Percentiles rank a stretch among this genome's conserved stretches.
These are phyloP conservation scores for Apium graveolens DNA, from an alignment of 129 eudicot species.

Conservation along the genomic window DNA sequence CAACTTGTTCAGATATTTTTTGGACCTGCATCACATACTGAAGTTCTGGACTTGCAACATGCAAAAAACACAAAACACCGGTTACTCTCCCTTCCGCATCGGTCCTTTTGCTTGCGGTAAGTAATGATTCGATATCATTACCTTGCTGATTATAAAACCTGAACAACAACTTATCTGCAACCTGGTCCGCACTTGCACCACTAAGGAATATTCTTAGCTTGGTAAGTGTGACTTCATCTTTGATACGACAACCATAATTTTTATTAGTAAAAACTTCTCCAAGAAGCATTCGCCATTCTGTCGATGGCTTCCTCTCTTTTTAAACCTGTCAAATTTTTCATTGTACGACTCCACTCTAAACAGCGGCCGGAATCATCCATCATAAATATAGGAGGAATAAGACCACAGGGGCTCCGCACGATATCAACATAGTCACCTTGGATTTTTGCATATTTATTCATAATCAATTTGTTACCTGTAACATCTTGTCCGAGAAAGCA, in stretches of 20 bases:
- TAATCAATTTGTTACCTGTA: conserved; percentile 51
- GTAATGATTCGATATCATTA: conserved; percentile 58
- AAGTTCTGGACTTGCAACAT: conserved; percentile 75
- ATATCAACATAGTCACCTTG: too few relatives aligned
- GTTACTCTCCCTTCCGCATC: conserved; percentile 52
- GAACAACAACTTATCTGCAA: conserved; percentile 47
- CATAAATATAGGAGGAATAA: too few relatives aligned
- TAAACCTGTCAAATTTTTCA: too few relatives aligned
- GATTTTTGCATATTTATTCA: conserved; percentile 48
- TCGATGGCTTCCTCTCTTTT: conserved; percentile 37
- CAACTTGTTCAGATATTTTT: conserved; percentile 52
- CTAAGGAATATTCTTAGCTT: conserved; percentile 54
- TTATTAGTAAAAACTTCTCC: conserved; percentile 73
- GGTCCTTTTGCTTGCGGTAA: conserved; percentile 62
- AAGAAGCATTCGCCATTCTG: conserved; percentile 59
- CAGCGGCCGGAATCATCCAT: too few relatives aligned
- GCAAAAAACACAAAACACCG: conserved; percentile 71
- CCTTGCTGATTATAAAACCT: conserved; percentile 54
- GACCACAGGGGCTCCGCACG: too few relatives aligned
- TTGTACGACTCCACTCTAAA: too few relatives aligned
- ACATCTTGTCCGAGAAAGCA: conserved; percentile 85
- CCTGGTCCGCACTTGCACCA: conserved; percentile 48
- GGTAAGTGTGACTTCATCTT: conserved; percentile 64
- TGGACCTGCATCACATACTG: conserved; percentile 69
- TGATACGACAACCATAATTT: conserved; percentile 63